Evolutionary conservation across 2,329 filamentous ascomycete genomes (phyloP).

Genomic region (Bipolaris victoriae): DNA sequence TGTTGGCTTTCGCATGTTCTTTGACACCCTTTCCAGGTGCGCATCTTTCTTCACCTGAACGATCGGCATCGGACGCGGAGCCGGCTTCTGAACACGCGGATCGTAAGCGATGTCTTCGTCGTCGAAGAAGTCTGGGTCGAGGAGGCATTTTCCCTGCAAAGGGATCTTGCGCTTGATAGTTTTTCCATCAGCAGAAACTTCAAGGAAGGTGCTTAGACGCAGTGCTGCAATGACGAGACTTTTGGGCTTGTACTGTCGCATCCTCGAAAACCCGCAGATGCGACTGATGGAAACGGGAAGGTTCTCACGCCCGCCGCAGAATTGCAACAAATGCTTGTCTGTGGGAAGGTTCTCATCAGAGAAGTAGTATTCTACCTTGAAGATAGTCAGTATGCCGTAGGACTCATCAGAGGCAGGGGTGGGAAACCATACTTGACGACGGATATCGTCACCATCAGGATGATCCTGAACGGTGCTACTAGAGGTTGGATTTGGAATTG

Average conservation of each 20-base stretch:
- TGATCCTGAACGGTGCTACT: slow-evolving; percentile 21
- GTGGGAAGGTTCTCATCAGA: slow-evolving; percentile 55
- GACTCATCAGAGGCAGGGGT: neutral
- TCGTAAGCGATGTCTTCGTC: slow-evolving; percentile 42
- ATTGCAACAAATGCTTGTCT: slow-evolving; percentile 53
- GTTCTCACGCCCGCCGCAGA: slow-evolving; percentile 50
- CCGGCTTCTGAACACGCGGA: slow-evolving; percentile 29
- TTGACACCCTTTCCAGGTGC: slow-evolving; percentile 44
- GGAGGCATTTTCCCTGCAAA: slow-evolving; percentile 39
- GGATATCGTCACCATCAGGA: slow-evolving; percentile 37
- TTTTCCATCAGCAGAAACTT: slow-evolving; percentile 51
- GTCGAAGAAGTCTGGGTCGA: slow-evolving; percentile 37
- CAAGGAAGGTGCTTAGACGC: slow-evolving; percentile 50
- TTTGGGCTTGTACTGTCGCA: slow-evolving; percentile 53
- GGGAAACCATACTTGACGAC: slow-evolving; percentile 33
- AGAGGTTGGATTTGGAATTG: neutral
- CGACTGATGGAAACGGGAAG: slow-evolving; percentile 52
- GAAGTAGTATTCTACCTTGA: slow-evolving; percentile 58
- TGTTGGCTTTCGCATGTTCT: slow-evolving; percentile 52
- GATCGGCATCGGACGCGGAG: slow-evolving; percentile 30
- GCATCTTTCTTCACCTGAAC: slow-evolving; percentile 39
- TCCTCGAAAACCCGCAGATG: slow-evolving; percentile 54
- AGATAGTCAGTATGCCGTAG: slow-evolving; percentile 6
- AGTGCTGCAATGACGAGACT: slow-evolving; percentile 50
- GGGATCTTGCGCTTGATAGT: slow-evolving; percentile 52